Base-by-base conservation (phyloP, 257 asterid species). In the Salvia miltiorrhiza region DNA sequence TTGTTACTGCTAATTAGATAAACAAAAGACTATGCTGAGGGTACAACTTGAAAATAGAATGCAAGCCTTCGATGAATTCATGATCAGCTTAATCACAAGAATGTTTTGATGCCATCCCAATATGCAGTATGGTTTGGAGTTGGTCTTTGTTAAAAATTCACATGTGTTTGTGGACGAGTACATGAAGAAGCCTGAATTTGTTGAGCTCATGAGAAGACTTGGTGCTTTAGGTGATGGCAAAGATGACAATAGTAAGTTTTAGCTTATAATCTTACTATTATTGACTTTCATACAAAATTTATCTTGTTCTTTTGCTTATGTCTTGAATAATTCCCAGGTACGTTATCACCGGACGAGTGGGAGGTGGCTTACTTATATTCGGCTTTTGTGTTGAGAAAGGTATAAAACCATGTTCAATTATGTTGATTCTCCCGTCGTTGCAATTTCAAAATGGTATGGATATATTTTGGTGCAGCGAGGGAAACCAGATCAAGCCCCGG, bases 171-270 rank as follows among this genome's bases (percentile, higher is more conserved):
- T 93, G 72, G 88, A 85, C n/a, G 98, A 93, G 81, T 88, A 88
- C 81, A 50, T 90, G 82, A 93, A 93, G 84, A 88, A 82, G 74
- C 95, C 97, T 0, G 96, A 93, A 65, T 93, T 75, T 70, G 62
- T 86, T 35, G 97, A 93, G 53, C 98, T 93, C 73, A 93, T 93
- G 98, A 81, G 96, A 65, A 78, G 98, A 77, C 96, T 93, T 28
- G 98, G 98, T 71, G 98, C 97, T 17, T 65, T 93, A 74, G 98
- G 97, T 63, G 97, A 90, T 50, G 94, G 96, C 62, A 93, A 84
- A 84, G 93, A 87, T 10, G 98, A 91, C 72, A 86, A 70, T 32
- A 83, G 97, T 89, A 84, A 73, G 90, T 70, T 61, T 69, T 68
- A 45, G 40, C 21, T 35, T 23, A n/a, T 11, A 49, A 19, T 7